Evolutionary conservation across 345 rosid genomes (phyloP).

Genomic region (Salix arbutifolia): DNA sequence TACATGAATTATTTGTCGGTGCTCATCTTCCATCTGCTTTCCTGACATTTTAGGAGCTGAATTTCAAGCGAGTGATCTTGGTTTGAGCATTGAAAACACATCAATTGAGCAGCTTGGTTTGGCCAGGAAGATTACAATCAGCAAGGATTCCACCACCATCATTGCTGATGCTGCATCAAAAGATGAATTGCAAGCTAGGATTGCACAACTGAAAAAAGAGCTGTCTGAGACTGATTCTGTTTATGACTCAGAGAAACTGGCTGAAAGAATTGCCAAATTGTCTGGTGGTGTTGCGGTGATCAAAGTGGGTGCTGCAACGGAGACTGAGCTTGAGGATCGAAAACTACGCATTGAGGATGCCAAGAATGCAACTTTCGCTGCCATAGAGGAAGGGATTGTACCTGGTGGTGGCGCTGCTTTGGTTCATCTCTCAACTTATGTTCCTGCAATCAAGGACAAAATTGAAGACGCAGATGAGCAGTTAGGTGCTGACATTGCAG

Average conservation of each 20-base stretch:
- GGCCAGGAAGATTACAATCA: conserved; percentile 76
- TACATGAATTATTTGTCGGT: not conserved
- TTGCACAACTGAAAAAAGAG: conserved; percentile 82
- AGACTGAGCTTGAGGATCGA: conserved; percentile 94
- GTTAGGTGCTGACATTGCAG: conserved; percentile 87
- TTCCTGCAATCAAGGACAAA: conserved; percentile 72
- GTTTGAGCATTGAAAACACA: conserved; percentile 67
- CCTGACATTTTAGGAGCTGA: conserved; percentile 63
- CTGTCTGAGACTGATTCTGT: conserved; percentile 84
- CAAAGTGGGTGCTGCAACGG: conserved; percentile 98
- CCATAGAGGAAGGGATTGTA: conserved; percentile 96
- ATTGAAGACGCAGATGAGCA: conserved; percentile 79
- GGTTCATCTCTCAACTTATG: conserved; percentile 69
- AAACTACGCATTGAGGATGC: conserved; percentile 96
- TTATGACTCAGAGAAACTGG: conserved; percentile 80
- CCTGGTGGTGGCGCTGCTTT: conserved; percentile 96
- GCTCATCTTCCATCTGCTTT: conserved; percentile 4
- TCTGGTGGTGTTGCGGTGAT: conserved; percentile 98
- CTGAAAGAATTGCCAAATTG: conserved; percentile 92
- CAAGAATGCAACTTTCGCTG: conserved; percentile 95
- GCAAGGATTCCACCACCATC: conserved; percentile 77
- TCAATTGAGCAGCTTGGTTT: conserved; percentile 78
- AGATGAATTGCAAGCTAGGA: conserved; percentile 81
- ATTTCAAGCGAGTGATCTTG: conserved; percentile 80
- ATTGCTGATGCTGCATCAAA: conserved; percentile 94